Evolutionary conservation across 208 protist species (phyloP).

Genomic region (Borovskyia barvae): DNA sequence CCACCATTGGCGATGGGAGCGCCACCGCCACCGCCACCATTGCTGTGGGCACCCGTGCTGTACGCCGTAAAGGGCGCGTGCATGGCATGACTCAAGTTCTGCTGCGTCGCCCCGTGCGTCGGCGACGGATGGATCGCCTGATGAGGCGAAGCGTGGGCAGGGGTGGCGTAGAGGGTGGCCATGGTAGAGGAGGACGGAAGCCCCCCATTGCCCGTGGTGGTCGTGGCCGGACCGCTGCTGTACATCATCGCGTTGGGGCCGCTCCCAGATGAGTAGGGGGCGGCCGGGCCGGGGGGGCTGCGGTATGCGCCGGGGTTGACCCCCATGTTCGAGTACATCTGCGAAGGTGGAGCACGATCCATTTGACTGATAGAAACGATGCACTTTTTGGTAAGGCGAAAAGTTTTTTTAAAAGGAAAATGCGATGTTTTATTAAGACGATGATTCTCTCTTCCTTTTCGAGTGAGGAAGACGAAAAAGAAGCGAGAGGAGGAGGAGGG

Average conservation of each 20-base stretch:
- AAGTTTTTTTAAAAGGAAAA: too few species aligned
- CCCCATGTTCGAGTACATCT: slow-evolving; percentile 6
- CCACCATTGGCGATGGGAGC: background rate
- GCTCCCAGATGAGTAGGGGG: slow-evolving; percentile 7
- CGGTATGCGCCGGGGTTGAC: slow-evolving; percentile 9
- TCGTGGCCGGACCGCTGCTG: background rate
- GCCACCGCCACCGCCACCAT: slow-evolving; percentile 1
- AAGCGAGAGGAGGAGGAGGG: too few species aligned
- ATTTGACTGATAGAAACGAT: too few species aligned
- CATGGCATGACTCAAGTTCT: slow-evolving; percentile 9
- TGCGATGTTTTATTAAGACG: too few species aligned
- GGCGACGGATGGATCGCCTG: slow-evolving; percentile 1
- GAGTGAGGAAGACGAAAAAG: too few species aligned
- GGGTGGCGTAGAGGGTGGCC: slow-evolving; percentile 18
- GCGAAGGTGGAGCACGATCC: too few species aligned
- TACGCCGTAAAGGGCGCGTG: too few species aligned
- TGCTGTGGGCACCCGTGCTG: slow-evolving; percentile 10
- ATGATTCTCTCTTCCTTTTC: too few species aligned
- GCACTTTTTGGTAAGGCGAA: too few species aligned
- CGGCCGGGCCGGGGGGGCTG: too few species aligned
- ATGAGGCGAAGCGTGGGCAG: slow-evolving; percentile 5
- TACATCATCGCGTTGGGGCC: slow-evolving; percentile 18
- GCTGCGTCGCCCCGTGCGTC: slow-evolving; percentile 9
- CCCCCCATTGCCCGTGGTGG: slow-evolving; percentile 7
- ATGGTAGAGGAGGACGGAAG: background rate